Evolutionary conservation across 116 monocot genomes (phyloP).

Genomic region (Papilionanthe hybrid): DNA sequence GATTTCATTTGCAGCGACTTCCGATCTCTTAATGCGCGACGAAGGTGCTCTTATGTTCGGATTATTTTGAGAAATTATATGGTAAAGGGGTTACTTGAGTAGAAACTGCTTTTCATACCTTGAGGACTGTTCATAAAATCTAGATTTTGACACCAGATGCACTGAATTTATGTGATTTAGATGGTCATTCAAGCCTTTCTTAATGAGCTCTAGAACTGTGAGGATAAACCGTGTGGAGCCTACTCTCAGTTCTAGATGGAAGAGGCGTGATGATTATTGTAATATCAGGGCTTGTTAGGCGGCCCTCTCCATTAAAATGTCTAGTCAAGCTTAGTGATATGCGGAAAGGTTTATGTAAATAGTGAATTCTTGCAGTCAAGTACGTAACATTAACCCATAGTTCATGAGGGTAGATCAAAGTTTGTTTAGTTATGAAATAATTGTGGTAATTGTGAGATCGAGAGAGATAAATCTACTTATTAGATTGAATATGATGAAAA

Average conservation of each 20-base stretch:
- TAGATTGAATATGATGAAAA: background rate
- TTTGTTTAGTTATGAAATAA: background rate
- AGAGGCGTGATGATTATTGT: background rate
- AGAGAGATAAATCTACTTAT: background rate
- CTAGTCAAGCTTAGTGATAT: background rate
- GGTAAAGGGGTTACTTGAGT: background rate
- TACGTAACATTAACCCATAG: background rate
- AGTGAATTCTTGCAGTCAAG: background rate
- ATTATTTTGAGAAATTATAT: background rate
- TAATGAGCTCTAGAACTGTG: background rate
- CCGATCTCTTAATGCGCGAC: no score
- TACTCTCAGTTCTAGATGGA: background rate
- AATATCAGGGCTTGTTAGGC: background rate
- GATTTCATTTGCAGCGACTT: no score
- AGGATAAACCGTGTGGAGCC: background rate
- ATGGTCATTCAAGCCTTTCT: no score
- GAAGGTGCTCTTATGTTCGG: background rate
- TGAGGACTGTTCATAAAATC: background rate
- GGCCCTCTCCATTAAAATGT: background rate
- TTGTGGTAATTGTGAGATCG: background rate
- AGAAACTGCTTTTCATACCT: background rate
- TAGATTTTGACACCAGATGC: background rate
- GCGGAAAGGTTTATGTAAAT: background rate
- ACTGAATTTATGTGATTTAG: background rate
- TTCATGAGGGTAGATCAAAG: background rate